Evolutionary conservation across 2,329 filamentous ascomycete species (phyloP).

Genomic region (Diaporthe citrichinensis): DNA sequence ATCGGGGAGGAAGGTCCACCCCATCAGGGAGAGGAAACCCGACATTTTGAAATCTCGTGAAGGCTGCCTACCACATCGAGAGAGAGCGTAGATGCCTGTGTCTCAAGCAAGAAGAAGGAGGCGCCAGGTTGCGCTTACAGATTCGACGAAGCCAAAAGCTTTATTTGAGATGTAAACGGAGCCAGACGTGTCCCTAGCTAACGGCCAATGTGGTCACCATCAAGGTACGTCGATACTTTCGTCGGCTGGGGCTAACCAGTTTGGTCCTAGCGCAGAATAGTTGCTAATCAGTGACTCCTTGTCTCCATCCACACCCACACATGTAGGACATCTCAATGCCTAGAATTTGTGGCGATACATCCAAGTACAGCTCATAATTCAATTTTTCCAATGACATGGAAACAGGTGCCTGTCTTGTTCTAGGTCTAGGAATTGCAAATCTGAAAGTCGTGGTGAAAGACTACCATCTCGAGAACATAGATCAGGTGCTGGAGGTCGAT

Average conservation of each 20-base stretch:
- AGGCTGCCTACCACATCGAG: slow-evolving; percentile 25
- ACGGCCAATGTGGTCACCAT: background rate
- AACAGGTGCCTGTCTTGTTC: no score
- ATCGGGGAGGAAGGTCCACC: slow-evolving; percentile 70
- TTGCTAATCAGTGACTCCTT: background rate
- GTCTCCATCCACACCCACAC: background rate
- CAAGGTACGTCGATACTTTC: slow-evolving; percentile 4
- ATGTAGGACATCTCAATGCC: background rate
- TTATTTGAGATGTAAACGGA: background rate
- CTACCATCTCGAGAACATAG: no score
- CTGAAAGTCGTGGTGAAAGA: no score
- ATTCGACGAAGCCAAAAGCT: background rate
- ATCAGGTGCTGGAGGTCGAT: no score
- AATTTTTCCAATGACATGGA: background rate
- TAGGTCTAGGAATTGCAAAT: background rate
- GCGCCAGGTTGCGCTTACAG: slow-evolving; percentile 15
- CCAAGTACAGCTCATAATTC: background rate
- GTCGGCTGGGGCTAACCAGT: background rate
- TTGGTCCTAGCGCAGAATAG: background rate
- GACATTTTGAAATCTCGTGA: slow-evolving; percentile 57
- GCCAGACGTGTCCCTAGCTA: slow-evolving; percentile 29
- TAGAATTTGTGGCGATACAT: background rate
- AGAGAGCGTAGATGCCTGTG: slow-evolving; percentile 11
- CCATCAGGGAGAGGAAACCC: slow-evolving; percentile 65
- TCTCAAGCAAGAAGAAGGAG: background rate